phyloP scores from a whole-genome alignment of 2,329 filamentous ascomycete species.

The Alternaria arbusti region DNA sequence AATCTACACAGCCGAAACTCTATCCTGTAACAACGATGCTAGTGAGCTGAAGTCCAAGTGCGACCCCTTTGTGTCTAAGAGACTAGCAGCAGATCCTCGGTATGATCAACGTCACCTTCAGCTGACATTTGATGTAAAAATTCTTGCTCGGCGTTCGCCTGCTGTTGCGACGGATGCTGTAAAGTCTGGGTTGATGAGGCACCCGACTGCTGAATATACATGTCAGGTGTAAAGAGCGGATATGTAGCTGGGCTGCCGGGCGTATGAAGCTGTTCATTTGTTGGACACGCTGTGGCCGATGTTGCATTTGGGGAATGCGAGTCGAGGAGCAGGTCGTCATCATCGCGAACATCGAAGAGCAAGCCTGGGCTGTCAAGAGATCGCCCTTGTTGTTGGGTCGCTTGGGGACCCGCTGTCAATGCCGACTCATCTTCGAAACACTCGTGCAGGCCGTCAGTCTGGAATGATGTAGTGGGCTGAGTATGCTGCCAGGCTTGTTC shows the following conservation, averaged over 20 bases:
- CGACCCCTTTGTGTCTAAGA: background rate
- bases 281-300: background rate
- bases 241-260: background rate
- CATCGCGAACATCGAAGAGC: background rate
- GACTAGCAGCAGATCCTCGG: background rate
- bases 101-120: background rate
- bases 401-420: background rate
- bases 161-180: background rate
- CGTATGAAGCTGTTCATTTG: background rate
- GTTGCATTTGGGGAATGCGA: background rate
- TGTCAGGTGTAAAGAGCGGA: background rate
- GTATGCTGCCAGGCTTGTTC: background rate
- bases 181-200: background rate
- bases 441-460: background rate
- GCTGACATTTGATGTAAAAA: background rate
- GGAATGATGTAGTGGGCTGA: background rate
- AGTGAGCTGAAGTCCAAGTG: background rate
- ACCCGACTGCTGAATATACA: background rate
- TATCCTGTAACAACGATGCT: background rate
- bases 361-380: background rate
- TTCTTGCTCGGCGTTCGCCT: background rate
- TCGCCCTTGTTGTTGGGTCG: background rate
- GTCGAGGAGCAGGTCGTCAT: constrained; percentile 7
- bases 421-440: background rate
- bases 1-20: background rate